Conservation (phyloP, 805 yeast genomes). For the Zygosaccharomyces gambellarensis region DNA sequence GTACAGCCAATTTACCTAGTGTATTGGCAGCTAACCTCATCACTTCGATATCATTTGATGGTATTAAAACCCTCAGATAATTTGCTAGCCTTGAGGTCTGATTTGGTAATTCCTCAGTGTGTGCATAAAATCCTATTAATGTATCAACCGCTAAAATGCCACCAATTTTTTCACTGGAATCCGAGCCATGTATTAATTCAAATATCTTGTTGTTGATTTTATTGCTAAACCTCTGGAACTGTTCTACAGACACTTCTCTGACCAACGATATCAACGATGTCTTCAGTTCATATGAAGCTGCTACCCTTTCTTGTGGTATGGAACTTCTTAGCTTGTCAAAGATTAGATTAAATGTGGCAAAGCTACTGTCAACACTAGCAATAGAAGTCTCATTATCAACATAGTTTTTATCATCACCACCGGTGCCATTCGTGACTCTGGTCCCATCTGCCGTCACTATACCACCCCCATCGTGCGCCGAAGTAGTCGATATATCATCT, state of each 20-base stretch:
- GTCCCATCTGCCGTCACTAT: conserved; percentile 17
- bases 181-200: conserved; percentile 74
- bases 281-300: conserved; percentile 67
- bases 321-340: conserved; percentile 38
- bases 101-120: conserved; percentile 77
- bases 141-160: conserved; percentile 90
- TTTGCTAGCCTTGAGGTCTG: conserved; percentile 90
- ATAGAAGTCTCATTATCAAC: conserved; percentile 19
- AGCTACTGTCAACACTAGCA: conserved; percentile 27
- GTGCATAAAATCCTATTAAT: conserved; percentile 77
- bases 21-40: conserved; percentile 85
- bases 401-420: conserved; percentile 19
- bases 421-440: conserved; percentile 13
- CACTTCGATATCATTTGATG: conserved; percentile 76
- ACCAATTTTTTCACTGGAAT: conserved; percentile 69
- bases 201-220: conserved; percentile 83
- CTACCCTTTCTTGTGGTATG: conserved; percentile 33
- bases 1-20: conserved; percentile 80
- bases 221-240: conserved; percentile 72
- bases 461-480: conserved; percentile 17
- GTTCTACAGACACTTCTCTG: conserved; percentile 77
- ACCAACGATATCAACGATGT: conserved; percentile 67
- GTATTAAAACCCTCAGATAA: conserved; percentile 72
- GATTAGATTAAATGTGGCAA: conserved; percentile 35
- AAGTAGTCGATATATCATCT: conserved; percentile 23